phyloP scores from a whole-genome alignment of 371 early-diverging fungal species.

The Choanephora cucurbitarum region DNA sequence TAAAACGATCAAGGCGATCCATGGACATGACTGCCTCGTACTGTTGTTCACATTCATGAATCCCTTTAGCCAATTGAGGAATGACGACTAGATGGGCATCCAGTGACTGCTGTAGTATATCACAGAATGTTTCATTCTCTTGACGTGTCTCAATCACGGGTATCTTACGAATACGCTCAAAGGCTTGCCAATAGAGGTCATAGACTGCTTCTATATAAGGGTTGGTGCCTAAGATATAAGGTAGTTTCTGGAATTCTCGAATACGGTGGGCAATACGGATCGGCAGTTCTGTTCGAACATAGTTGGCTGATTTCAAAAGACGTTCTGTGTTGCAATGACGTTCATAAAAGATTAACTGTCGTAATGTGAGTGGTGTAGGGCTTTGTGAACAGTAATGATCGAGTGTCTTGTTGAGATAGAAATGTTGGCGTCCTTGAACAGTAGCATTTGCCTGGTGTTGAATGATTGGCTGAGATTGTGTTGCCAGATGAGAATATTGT shows the following conservation, averaged over 20 bases:
- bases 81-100: constrained; percentile 76
- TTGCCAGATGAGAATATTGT: no score
- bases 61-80: constrained; percentile 79
- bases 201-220: constrained; percentile 78
- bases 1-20: constrained; percentile 69
- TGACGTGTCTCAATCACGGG: constrained; percentile 64
- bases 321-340: constrained; percentile 72
- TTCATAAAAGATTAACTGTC: constrained; percentile 85
- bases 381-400: constrained; percentile 71
- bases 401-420: constrained; percentile 78
- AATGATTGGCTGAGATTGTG: no score
- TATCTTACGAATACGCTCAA: constrained; percentile 70
- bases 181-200: constrained; percentile 81
- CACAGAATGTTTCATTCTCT: constrained; percentile 73
- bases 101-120: constrained; percentile 60
- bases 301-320: constrained; percentile 79
- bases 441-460: no score
- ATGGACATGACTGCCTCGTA: constrained; percentile 39
- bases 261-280: constrained; percentile 89
- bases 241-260: constrained; percentile 76
- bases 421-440: constrained; percentile 34
- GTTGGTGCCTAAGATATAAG: constrained; percentile 83
- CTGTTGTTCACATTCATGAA: constrained; percentile 70
- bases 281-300: constrained; percentile 78
- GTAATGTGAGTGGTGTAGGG: constrained; percentile 74